Evolutionary conservation across 495 filamentous ascomycete genomes (phyloP).

Genomic region (Hamigera avellanea): DNA sequence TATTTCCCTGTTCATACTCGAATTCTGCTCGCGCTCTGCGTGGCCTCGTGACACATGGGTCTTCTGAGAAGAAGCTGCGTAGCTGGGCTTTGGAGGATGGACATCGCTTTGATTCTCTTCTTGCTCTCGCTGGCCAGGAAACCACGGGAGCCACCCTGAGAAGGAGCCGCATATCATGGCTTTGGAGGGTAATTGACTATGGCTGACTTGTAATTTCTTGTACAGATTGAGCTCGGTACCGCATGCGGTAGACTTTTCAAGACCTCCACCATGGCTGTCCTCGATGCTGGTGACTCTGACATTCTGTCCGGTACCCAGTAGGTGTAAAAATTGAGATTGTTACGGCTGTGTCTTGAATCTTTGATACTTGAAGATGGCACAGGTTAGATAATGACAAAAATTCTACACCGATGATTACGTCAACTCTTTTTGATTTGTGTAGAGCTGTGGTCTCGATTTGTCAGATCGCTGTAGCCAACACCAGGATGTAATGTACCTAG

Average conservation of each 20-base stretch:
- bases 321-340: constrained; percentile 5
- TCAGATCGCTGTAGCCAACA: too few relatives aligned
- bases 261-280: constrained; percentile 87
- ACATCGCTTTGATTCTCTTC: too few relatives aligned
- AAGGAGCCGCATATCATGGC: constrained; percentile 58
- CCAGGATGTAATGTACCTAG: too few relatives aligned
- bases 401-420: too few relatives aligned
- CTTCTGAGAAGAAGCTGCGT: constrained; percentile 3
- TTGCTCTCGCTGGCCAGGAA: too few relatives aligned
- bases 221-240: constrained; percentile 90
- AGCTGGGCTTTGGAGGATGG: background rate
- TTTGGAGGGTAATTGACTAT: constrained; percentile 70
- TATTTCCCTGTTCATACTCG: constrained; percentile 9
- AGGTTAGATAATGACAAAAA: constrained; percentile 16
- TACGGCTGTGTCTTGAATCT: constrained; percentile 7
- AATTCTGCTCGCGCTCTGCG: constrained; percentile 8
- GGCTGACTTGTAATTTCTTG: constrained; percentile 25
- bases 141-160: constrained; percentile 53
- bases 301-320: constrained; percentile 45
- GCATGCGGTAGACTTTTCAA: constrained; percentile 84
- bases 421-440: too few relatives aligned
- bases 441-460: too few relatives aligned
- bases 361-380: background rate
- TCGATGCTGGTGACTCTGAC: constrained; percentile 97
- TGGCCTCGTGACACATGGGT: constrained; percentile 4